Evolutionary conservation across 2,329 filamentous ascomycete species (phyloP), one percentile per base, ranked within the genome.

Genomic region (Pyrenophora tritici-repentis): DNA sequence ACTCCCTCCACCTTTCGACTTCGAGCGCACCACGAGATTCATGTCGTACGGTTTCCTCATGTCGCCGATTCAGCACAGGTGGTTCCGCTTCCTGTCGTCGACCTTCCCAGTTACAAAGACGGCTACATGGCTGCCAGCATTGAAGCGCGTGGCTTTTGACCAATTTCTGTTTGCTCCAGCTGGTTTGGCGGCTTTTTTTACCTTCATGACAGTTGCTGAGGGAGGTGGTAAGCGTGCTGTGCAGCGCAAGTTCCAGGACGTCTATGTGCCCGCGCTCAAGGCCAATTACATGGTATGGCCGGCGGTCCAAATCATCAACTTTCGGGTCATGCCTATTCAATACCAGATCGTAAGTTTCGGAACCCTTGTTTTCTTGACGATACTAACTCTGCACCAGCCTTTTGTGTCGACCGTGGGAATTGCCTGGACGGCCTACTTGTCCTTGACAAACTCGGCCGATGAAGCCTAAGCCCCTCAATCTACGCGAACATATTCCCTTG

Each of bases 1-100:
- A 9, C 81, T 88, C 0, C 89, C 91, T 22, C 89, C 91, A 3
- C 86, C 91, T 0, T 97, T 99, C 69, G 93, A 99, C 75, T 97
- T 97, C 67, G 94, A 97, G 77, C 86, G 94, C 41, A 80, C 97
- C 57, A 93, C 90, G 1, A 83, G 94, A 40, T 99, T 97, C 79
- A 97, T 97, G 91, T 88, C 90, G 4, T 99, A 97, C 73, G 91
- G 91, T 71, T 97, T 97, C 78, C 84, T 89, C 70, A 97, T 97
- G 91, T 91, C 94, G 4, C 94, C 94, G 0, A 67, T 97, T 26
- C 93, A 97, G 74, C 96, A 96, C 78, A 88, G 90, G 72, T 99
- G 94, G 94, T 97, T 97, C 76, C 84, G 85, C 43, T 92, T 96
- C 73, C 79, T 99, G 58, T 88, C 86, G 29, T 82, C 80, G 59